Conservation (phyloP, 257 asterid genomes). For the Nicotiana tabacum region DNA sequence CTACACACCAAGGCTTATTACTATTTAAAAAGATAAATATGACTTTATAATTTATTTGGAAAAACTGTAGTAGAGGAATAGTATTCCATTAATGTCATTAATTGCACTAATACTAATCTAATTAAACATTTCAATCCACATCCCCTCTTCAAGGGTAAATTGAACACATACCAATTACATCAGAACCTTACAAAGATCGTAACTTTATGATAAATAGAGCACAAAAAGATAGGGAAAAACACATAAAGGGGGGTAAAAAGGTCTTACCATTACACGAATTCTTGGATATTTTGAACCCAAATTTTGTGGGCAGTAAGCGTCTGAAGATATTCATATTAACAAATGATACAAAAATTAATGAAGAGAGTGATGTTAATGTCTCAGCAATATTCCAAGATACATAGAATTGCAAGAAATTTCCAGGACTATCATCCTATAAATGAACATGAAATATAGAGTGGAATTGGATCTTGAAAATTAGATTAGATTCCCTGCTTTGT, state of each 20-base stretch:
- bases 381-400: slow-evolving; percentile 1
- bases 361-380: neutral
- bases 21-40: no score
- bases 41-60: no score
- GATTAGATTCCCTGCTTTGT: neutral
- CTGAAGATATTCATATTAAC: slow-evolving; percentile 60
- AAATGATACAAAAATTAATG: slow-evolving; percentile 14
- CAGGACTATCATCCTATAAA: slow-evolving; percentile 11
- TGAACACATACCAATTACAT: neutral
- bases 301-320: slow-evolving; percentile 34
- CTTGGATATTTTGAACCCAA: slow-evolving; percentile 32
- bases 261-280: slow-evolving; percentile 43
- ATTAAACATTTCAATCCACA: neutral
- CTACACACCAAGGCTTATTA: no score
- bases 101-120: neutral
- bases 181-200: neutral
- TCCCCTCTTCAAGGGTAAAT: no score
- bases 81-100: neutral
- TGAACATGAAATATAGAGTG: neutral
- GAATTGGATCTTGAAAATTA: neutral
- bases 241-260: neutral
- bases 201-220: neutral
- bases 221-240: neutral
- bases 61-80: no score
- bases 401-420: slow-evolving; percentile 7